phyloP scores from a whole-genome alignment of 2,329 filamentous ascomycete species.

The Mycosphaerella arachidis region DNA sequence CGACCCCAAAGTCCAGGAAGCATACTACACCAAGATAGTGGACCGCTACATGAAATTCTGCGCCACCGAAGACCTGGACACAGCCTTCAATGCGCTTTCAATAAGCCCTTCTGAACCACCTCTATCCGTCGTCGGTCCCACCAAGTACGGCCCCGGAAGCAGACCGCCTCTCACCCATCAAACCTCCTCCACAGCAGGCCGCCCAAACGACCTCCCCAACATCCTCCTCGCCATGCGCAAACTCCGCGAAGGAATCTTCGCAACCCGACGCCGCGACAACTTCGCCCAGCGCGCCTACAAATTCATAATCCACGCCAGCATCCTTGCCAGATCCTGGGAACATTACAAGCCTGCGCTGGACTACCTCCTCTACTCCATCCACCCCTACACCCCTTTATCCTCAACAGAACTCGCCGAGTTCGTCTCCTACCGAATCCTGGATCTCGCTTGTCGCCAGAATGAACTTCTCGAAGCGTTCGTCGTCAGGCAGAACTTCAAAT shows the following conservation, averaged over 20 bases:
- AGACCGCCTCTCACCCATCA: conserved; percentile 13
- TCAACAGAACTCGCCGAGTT: conserved; percentile 73
- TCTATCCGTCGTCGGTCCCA: neutral
- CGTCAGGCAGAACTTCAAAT: conserved; percentile 55
- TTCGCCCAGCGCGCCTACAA: conserved; percentile 89
- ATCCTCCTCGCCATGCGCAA: conserved; percentile 85
- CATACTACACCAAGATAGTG: conserved; percentile 81
- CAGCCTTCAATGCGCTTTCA: conserved; percentile 65
- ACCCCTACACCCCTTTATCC: conserved; percentile 61
- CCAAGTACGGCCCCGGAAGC: neutral
- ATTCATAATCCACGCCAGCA: conserved; percentile 80
- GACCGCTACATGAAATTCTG: conserved; percentile 88
- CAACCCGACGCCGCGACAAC: conserved; percentile 66
- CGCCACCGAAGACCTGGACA: conserved; percentile 68
- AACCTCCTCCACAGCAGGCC: conserved; percentile 29
- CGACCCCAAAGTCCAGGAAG: conserved; percentile 72
- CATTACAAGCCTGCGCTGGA: conserved; percentile 85
- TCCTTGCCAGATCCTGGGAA: conserved; percentile 76
- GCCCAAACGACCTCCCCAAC: conserved; percentile 62
- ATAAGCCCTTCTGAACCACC: conserved; percentile 22
- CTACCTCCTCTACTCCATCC: conserved; percentile 69
- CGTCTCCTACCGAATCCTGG: conserved; percentile 74
- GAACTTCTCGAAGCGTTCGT: conserved; percentile 70
- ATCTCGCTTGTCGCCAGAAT: conserved; percentile 78
- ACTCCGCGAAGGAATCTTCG: conserved; percentile 82